Evolutionary conservation across 768 basidiomycete species (phyloP).

Genomic region (Mycena venus): DNA sequence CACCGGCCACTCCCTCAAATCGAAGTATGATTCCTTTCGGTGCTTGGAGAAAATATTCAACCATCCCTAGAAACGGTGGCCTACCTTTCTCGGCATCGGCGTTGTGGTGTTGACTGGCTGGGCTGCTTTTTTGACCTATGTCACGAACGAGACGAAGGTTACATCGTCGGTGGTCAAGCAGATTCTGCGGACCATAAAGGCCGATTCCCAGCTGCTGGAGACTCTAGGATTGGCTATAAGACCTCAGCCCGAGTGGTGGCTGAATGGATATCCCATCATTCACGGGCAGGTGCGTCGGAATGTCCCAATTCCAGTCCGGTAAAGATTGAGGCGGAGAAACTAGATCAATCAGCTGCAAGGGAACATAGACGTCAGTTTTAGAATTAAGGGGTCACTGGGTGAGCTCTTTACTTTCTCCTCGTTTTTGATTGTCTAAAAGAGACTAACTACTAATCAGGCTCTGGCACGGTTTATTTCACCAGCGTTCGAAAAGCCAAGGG

Average conservation of each 20-base stretch:
- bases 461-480: slow-evolving; percentile 87
- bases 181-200: slow-evolving; percentile 71
- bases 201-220: slow-evolving; percentile 62
- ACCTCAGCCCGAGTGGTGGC: slow-evolving; percentile 77
- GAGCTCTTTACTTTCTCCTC: slow-evolving; percentile 25
- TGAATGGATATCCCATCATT: slow-evolving; percentile 83
- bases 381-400: slow-evolving; percentile 81
- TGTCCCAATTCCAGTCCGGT: neutral
- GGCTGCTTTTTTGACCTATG: slow-evolving; percentile 77
- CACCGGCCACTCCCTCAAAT: slow-evolving; percentile 29
- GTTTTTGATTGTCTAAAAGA: neutral
- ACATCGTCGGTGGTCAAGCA: slow-evolving; percentile 81
- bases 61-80: slow-evolving; percentile 65
- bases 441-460: slow-evolving; percentile 52
- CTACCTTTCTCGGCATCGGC: slow-evolving; percentile 62
- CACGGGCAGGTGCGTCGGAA: slow-evolving; percentile 69
- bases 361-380: slow-evolving; percentile 83
- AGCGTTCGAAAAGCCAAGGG: slow-evolving; percentile 86
- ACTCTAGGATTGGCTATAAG: slow-evolving; percentile 76
- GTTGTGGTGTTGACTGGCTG: slow-evolving; percentile 71
- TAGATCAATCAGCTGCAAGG: slow-evolving; percentile 83
- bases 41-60: neutral
- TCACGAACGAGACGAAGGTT: slow-evolving; percentile 83
- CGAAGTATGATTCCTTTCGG: slow-evolving; percentile 19
- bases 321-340: neutral